Conservation (phyloP, 352 stramenopile species). For the Phytophthora hibernalis region DNA sequence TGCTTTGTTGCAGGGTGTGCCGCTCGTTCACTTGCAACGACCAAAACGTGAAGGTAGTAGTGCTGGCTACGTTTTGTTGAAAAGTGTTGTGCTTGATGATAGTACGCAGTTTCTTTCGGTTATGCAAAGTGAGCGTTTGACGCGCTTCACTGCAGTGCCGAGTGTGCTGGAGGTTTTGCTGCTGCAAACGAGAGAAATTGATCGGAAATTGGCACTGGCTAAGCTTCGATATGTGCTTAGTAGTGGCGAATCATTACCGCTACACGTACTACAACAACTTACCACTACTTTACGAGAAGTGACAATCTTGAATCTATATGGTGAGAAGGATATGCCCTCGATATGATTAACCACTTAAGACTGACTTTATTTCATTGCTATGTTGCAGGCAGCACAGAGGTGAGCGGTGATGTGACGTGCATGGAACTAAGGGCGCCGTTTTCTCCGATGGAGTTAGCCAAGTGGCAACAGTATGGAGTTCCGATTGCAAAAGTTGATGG, state of each 20-base stretch:
- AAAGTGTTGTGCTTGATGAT: constrained; percentile 53
- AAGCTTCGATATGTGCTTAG: constrained; percentile 49
- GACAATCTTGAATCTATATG: constrained; percentile 67
- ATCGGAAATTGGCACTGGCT: constrained; percentile 13
- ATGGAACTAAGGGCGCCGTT: constrained; percentile 43
- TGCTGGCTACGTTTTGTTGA: not conserved
- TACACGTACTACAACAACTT: constrained; percentile 36
- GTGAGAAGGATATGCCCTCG: constrained; percentile 25
- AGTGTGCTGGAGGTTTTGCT: constrained; percentile 61
- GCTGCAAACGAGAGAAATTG: constrained; percentile 19
- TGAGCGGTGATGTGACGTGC: constrained; percentile 68
- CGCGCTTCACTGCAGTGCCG: constrained; percentile 57
- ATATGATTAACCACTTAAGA: not conserved
- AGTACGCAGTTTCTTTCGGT: constrained; percentile 36
- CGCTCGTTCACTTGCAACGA: constrained; percentile 50
- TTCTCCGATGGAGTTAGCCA: constrained; percentile 7
- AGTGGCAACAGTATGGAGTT: constrained; percentile 49
- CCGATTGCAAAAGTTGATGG: constrained; percentile 47
- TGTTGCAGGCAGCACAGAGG: constrained; percentile 61
- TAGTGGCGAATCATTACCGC: constrained; percentile 56
- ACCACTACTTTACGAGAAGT: constrained; percentile 32
- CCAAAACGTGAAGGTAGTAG: not conserved
- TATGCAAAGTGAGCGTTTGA: constrained; percentile 27
- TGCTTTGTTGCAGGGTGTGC: constrained; percentile 43
- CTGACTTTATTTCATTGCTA: constrained; percentile 1